These are phyloP conservation scores for Lentinus tigrinus DNA, from an alignment of 768 basidiomycete species.

Conservation along the genomic window DNA sequence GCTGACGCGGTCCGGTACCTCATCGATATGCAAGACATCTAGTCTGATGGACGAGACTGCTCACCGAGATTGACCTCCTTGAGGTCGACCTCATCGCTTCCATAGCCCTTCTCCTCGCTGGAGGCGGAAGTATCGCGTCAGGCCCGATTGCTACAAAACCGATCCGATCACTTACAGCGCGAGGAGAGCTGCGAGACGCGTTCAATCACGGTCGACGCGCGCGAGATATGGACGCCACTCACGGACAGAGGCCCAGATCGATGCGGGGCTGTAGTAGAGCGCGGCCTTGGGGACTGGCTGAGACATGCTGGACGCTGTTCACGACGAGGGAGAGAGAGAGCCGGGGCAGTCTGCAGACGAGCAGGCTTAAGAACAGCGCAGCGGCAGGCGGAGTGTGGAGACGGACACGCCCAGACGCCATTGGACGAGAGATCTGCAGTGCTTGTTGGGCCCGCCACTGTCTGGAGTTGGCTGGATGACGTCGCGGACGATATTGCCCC, in stretches of 20 bases:
- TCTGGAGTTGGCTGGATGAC: neutral
- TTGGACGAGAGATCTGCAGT: too few species aligned
- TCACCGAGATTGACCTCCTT: conserved; percentile 66
- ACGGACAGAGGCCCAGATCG: conserved; percentile 69
- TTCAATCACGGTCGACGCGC: neutral
- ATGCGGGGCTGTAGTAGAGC: conserved; percentile 63
- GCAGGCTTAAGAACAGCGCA: neutral
- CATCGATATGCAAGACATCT: neutral
- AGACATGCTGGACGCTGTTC: conserved; percentile 16
- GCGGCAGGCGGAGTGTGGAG: conserved; percentile 1
- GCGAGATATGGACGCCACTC: conserved; percentile 22
- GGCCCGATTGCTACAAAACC: neutral
- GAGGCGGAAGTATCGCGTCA: neutral
- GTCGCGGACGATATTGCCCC: neutral
- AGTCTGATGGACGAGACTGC: conserved; percentile 9
- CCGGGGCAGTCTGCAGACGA: too few species aligned
- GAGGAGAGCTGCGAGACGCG: conserved; percentile 43
- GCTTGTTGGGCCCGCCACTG: neutral
- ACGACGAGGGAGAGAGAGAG: neutral
- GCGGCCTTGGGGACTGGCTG: conserved; percentile 67
- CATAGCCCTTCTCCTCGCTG: conserved; percentile 81
- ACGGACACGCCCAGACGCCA: too few species aligned
- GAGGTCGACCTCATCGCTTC: conserved; percentile 68
- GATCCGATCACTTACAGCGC: conserved; percentile 45
- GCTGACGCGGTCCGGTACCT: conserved; percentile 35